phyloP scores from a whole-genome alignment of 257 asterid species.

The Asclepias syriaca region DNA sequence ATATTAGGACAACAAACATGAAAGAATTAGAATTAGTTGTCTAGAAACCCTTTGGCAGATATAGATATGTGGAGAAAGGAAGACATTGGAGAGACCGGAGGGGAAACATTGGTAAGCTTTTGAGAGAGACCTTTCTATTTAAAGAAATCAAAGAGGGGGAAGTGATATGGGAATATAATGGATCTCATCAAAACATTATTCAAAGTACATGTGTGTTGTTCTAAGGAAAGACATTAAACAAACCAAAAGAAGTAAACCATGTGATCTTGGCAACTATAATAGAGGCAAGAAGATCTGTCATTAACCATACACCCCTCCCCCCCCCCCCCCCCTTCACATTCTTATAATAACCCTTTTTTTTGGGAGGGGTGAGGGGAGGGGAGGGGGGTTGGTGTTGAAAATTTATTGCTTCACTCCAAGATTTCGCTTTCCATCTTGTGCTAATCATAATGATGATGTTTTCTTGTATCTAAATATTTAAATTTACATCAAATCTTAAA shows the following conservation, averaged over 20 bases:
- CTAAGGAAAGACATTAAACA: constrained; percentile 15
- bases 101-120: constrained; percentile 3
- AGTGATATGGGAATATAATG: constrained; percentile 14
- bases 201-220: constrained; percentile 7
- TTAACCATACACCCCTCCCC: constrained; percentile 3
- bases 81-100: constrained; percentile 12
- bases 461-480: too few species aligned
- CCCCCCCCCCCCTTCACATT: too few species aligned
- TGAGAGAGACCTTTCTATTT: neutral
- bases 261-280: constrained; percentile 19
- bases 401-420: neutral
- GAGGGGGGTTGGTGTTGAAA: neutral
- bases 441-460: constrained; percentile 3
- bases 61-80: neutral
- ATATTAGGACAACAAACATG: neutral
- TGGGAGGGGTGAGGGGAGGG: too few species aligned
- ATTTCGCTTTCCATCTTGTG: constrained; percentile 10
- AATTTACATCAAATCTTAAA: too few species aligned
- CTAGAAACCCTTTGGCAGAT: neutral
- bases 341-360: neutral
- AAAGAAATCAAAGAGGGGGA: neutral
- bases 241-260: constrained; percentile 20
- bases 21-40: neutral
- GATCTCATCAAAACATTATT: neutral
- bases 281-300: constrained; percentile 25